Evolutionary conservation across 192 early-diverging fungal species (phyloP).

Genomic region (Coemansia sp.): DNA sequence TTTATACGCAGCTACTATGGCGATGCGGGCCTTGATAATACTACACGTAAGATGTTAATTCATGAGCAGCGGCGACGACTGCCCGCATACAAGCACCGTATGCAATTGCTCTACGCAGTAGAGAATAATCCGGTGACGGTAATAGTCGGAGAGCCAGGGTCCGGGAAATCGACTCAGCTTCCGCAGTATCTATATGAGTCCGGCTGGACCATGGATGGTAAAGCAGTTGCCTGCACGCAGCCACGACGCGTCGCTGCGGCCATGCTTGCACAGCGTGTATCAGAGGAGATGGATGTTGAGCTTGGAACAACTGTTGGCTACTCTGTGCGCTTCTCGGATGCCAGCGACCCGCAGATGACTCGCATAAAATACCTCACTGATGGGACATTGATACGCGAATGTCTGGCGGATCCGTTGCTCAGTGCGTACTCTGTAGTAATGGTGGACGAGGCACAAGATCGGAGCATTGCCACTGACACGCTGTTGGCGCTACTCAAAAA

Average conservation of each 20-base stretch:
- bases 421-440: slow-evolving; percentile 86
- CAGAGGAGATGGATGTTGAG: slow-evolving; percentile 89
- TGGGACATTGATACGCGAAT: slow-evolving; percentile 90
- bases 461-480: slow-evolving; percentile 87
- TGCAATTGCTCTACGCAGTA: slow-evolving; percentile 80
- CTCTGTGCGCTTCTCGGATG: slow-evolving; percentile 95
- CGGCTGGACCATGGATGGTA: slow-evolving; percentile 81
- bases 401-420: slow-evolving; percentile 80
- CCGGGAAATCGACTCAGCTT: slow-evolving; percentile 96
- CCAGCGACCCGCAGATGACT: slow-evolving; percentile 76
- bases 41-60: slow-evolving; percentile 70
- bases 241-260: slow-evolving; percentile 95
- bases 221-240: slow-evolving; percentile 93
- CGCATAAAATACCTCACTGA: slow-evolving; percentile 98
- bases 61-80: slow-evolving; percentile 74
- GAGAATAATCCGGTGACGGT: slow-evolving; percentile 79
- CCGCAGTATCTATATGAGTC: slow-evolving; percentile 94
- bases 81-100: slow-evolving; percentile 85
- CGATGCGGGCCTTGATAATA: slow-evolving; percentile 46
- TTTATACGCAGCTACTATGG: slow-evolving; percentile 34
- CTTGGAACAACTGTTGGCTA: slow-evolving; percentile 95
- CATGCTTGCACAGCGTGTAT: slow-evolving; percentile 94
- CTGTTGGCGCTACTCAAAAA: slow-evolving; percentile 89
- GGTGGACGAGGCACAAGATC: slow-evolving; percentile 95
- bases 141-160: slow-evolving; percentile 91